Percentiles rank a stretch among this genome's conserved stretches.
These are phyloP conservation scores for Wallacemonas rigidus DNA, from an alignment of 208 protist species.

Conservation along the genomic window DNA sequence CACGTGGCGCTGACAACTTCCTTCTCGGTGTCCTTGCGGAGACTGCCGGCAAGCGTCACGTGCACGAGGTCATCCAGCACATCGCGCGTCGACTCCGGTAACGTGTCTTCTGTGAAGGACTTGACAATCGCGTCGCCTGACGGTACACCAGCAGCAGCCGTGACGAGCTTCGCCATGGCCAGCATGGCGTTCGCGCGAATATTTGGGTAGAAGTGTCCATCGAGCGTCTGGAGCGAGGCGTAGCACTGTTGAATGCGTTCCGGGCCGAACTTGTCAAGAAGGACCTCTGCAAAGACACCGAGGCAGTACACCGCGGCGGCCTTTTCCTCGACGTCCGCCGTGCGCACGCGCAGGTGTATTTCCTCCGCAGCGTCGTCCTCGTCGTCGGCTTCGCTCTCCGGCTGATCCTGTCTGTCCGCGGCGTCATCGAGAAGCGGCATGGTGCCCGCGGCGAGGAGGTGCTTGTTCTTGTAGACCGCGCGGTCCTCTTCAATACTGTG, in stretches of 20 bases:
- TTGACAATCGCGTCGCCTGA: slow-evolving; percentile 17
- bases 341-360: slow-evolving; percentile 70
- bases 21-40: slow-evolving; percentile 65
- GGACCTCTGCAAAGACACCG: slow-evolving; percentile 77
- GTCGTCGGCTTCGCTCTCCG: slow-evolving; percentile 2
- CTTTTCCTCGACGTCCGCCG: slow-evolving; percentile 87
- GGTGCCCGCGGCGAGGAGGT: slow-evolving; percentile 50
- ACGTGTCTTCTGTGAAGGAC: slow-evolving; percentile 46
- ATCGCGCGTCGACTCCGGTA: slow-evolving; percentile 43
- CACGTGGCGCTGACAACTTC: slow-evolving; percentile 74
- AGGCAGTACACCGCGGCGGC: slow-evolving; percentile 76
- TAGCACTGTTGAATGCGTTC: slow-evolving; percentile 57
- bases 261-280: slow-evolving; percentile 47
- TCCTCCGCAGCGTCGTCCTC: slow-evolving; percentile 57
- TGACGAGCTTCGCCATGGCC: slow-evolving; percentile 62
- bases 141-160: slow-evolving; percentile 46
- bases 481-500: slow-evolving; percentile 71
- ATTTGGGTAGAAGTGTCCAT: slow-evolving; percentile 63
- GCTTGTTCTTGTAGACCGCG: slow-evolving; percentile 58
- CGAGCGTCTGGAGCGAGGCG: slow-evolving; percentile 42
- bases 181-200: slow-evolving; percentile 70
- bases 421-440: slow-evolving; percentile 25
- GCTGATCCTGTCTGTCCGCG: slow-evolving; percentile 21
- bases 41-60: slow-evolving; percentile 42
- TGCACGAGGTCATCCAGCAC: slow-evolving; percentile 55